phyloP scores from a whole-genome alignment of 1,284 basidiomycete species.

The Sphaerobolus stellatus region DNA sequence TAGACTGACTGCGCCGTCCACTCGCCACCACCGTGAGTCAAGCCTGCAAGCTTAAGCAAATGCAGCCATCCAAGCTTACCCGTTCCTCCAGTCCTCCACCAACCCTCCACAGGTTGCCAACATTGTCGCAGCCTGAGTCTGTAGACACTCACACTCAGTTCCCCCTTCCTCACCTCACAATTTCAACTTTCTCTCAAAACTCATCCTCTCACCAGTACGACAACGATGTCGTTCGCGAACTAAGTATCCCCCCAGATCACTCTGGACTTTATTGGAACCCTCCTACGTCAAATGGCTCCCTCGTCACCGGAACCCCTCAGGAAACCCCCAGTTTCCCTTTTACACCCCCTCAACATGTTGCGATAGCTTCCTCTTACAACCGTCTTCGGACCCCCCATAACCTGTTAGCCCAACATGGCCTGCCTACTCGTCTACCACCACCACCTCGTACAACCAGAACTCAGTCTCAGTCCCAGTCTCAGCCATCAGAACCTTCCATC shows the following conservation, averaged over 20 bases:
- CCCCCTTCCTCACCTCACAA: constrained; percentile 3
- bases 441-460: constrained; percentile 49
- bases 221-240: constrained; percentile 16
- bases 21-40: too few species aligned
- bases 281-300: background rate
- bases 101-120: constrained; percentile 13
- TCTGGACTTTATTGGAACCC: constrained; percentile 1
- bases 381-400: constrained; percentile 52
- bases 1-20: too few species aligned
- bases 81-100: background rate
- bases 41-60: too few species aligned
- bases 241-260: constrained; percentile 7
- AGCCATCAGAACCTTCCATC: background rate
- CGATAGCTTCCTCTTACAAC: constrained; percentile 39
- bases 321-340: background rate
- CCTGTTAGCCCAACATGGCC: constrained; percentile 71
- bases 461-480: background rate
- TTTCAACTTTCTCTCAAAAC: constrained; percentile 7
- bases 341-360: constrained; percentile 37
- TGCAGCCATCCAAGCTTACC: too few species aligned
- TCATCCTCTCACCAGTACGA: constrained; percentile 9
- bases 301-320: background rate
- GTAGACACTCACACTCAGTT: background rate
- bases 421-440: constrained; percentile 64
- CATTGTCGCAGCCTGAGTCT: constrained; percentile 8